Evolutionary conservation across 2,329 filamentous ascomycete genomes (phyloP).

Genomic region (Cercospora sp.): DNA sequence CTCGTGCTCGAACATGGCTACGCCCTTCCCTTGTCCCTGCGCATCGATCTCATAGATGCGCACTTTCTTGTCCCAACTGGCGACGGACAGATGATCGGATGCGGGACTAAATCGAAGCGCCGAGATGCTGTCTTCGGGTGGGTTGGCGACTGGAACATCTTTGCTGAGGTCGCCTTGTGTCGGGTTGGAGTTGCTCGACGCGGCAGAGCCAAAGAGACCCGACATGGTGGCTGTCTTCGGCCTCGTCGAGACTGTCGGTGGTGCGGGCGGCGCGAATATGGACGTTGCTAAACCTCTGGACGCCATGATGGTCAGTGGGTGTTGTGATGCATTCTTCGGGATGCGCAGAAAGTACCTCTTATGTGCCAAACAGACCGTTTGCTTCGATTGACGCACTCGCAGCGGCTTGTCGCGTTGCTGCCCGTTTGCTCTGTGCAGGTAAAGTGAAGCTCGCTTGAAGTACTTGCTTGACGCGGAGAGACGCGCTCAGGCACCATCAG

Average conservation of each 20-base stretch:
- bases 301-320: slow-evolving; percentile 1
- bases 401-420: neutral
- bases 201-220: slow-evolving; percentile 54
- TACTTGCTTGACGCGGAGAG: slow-evolving; percentile 4
- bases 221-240: slow-evolving; percentile 14
- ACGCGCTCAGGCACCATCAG: slow-evolving; percentile 10
- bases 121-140: slow-evolving; percentile 86
- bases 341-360: neutral
- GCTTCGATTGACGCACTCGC: neutral
- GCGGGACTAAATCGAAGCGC: slow-evolving; percentile 79
- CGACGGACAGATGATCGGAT: slow-evolving; percentile 79
- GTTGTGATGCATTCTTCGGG: neutral
- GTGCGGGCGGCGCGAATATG: neutral
- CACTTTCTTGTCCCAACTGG: slow-evolving; percentile 97
- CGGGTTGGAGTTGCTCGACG: slow-evolving; percentile 58
- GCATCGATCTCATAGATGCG: slow-evolving; percentile 89
- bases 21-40: slow-evolving; percentile 77
- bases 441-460: slow-evolving; percentile 1
- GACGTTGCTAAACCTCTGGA: neutral
- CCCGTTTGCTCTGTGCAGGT: neutral
- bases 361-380: neutral
- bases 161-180: slow-evolving; percentile 89
- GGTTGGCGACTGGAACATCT: slow-evolving; percentile 75
- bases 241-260: neutral
- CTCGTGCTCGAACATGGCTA: slow-evolving; percentile 82